These are phyloP conservation scores for Oidiodendron maius DNA, from an alignment of 495 filamentous ascomycete species.

Conservation along the genomic window DNA sequence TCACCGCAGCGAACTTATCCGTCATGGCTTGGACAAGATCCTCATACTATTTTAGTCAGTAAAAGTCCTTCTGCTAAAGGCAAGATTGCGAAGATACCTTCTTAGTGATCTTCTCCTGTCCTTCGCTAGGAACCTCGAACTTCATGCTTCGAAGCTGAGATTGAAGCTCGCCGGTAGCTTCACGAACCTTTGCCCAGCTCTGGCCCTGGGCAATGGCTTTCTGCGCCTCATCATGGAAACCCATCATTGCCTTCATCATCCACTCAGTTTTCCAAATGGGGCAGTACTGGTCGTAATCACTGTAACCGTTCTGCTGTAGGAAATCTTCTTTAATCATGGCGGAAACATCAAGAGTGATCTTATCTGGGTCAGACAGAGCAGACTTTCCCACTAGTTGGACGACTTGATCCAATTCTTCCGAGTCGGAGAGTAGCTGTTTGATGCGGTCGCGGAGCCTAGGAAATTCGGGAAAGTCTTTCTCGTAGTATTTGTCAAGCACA, in stretches of 20 bases:
- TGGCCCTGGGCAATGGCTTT: slow-evolving; percentile 88
- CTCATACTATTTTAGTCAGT: slow-evolving; percentile 62
- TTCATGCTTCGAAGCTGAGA: slow-evolving; percentile 81
- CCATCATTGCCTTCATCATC: slow-evolving; percentile 99
- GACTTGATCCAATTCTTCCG: slow-evolving; percentile 96
- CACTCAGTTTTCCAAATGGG: slow-evolving; percentile 99
- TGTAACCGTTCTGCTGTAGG: slow-evolving; percentile 98
- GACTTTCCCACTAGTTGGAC: slow-evolving; percentile 98
- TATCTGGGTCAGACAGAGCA: slow-evolving; percentile 91
- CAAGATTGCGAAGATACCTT: slow-evolving; percentile 49
- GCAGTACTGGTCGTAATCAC: slow-evolving; percentile 97
- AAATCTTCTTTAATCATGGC: slow-evolving; percentile 96
- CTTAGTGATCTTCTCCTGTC: slow-evolving; percentile 65
- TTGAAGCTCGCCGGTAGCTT: slow-evolving; percentile 83
- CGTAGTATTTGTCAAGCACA: slow-evolving; percentile 85
- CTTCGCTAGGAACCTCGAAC: slow-evolving; percentile 84
- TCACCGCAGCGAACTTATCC: slow-evolving; percentile 90
- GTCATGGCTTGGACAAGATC: slow-evolving; percentile 82
- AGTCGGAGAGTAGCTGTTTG: slow-evolving; percentile 85
- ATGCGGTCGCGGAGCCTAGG: slow-evolving; percentile 87
- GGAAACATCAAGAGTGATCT: slow-evolving; percentile 95
- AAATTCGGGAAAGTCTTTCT: slow-evolving; percentile 89
- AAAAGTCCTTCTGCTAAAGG: neutral
- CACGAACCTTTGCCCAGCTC: slow-evolving; percentile 86
- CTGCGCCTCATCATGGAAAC: slow-evolving; percentile 94